Evolutionary conservation across 352 stramenopile genomes (phyloP).

Genomic region (Phytophthora fragariaefolia): DNA sequence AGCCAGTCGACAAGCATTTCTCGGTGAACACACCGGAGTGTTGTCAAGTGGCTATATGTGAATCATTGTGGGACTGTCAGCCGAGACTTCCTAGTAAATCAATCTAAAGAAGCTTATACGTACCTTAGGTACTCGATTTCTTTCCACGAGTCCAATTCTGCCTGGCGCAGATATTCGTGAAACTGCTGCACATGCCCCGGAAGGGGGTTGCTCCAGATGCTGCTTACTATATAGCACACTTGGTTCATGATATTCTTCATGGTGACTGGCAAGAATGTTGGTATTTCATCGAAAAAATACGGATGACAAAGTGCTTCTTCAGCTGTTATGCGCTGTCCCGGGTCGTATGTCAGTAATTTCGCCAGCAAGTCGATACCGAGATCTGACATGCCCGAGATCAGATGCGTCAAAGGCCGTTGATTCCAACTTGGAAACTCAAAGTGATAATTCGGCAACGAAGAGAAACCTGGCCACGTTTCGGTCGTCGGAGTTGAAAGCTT

Average conservation of each 20-base stretch:
- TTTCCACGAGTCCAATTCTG: constrained; percentile 80
- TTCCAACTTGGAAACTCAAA: constrained; percentile 90
- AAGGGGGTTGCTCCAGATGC: constrained; percentile 48
- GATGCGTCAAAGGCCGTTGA: constrained; percentile 62
- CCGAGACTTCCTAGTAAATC: too few relatives aligned
- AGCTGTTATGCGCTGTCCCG: constrained; percentile 81
- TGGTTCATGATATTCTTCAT: constrained; percentile 82
- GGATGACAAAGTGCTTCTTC: constrained; percentile 84
- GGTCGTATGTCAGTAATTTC: constrained; percentile 84
- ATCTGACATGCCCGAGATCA: constrained; percentile 77
- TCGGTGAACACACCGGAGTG: constrained; percentile 79
- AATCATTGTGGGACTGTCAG: background rate
- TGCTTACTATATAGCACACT: constrained; percentile 73
- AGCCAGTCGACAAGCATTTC: constrained; percentile 94
- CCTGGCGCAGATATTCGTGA: constrained; percentile 80
- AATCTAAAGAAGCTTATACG: background rate
- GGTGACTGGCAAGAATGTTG: constrained; percentile 50
- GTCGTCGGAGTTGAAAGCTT: constrained; percentile 98
- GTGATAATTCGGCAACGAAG: constrained; percentile 96
- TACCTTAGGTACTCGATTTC: constrained; percentile 90
- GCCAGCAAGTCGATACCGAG: constrained; percentile 76
- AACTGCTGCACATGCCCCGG: constrained; percentile 82
- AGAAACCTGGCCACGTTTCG: constrained; percentile 96
- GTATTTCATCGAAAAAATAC: constrained; percentile 71
- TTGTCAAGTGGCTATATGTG: constrained; percentile 73